phyloP scores from a whole-genome alignment of 805 yeast species.

The Cyberlindnera americana region DNA sequence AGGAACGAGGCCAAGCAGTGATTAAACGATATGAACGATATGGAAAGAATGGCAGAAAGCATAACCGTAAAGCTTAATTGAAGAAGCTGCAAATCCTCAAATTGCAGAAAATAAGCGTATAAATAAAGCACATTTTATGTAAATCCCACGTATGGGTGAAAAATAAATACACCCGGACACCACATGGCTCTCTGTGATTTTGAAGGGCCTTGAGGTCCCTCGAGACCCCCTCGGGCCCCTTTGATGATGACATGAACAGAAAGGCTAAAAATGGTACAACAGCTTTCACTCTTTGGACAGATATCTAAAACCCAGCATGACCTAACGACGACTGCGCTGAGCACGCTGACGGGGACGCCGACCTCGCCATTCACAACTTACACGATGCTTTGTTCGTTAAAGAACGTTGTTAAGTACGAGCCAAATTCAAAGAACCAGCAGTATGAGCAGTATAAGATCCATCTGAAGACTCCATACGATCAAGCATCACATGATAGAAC shows the following conservation, averaged over 20 bases:
- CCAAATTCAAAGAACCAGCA: constrained; percentile 27
- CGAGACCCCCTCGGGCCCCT: no score
- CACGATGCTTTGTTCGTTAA: constrained; percentile 23
- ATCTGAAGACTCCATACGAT: constrained; percentile 17
- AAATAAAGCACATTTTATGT: no score
- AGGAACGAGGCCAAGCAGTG: no score
- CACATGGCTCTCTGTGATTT: no score
- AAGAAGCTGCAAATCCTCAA: no score
- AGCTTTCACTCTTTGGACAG: constrained; percentile 23
- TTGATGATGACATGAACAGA: neutral
- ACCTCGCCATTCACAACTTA: constrained; percentile 12
- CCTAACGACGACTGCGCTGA: constrained; percentile 20
- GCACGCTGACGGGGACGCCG: constrained; percentile 23
- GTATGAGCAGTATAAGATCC: constrained; percentile 25
- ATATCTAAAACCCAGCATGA: constrained; percentile 16
- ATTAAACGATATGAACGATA: no score
- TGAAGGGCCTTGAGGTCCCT: no score
- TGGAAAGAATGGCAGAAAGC: no score
- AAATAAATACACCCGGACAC: no score
- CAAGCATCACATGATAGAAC: constrained; percentile 4
- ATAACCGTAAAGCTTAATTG: no score
- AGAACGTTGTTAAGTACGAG: constrained; percentile 26
- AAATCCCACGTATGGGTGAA: no score
- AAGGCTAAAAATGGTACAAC: constrained; percentile 25
- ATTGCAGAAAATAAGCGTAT: no score